Evolutionary conservation across 176 grass and related monocot species (phyloP), one percentile per base, ranked within the genome.

Genomic region (Elaeis guineensis): DNA sequence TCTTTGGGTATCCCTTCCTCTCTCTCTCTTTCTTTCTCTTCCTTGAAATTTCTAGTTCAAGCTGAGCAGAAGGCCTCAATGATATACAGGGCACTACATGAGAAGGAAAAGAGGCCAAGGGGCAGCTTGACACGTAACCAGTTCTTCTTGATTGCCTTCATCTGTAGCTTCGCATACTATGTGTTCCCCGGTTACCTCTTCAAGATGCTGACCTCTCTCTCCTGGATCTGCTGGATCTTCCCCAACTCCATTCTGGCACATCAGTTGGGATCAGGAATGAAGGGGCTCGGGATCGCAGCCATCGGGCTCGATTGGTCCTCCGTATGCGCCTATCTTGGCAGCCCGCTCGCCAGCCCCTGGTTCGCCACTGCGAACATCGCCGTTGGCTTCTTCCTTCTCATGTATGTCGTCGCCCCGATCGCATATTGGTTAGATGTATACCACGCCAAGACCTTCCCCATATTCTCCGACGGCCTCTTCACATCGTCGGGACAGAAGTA

Each of bases 381-480:
- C 7, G 22, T 21, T 19, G 70, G 70, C 24, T 73, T 73, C 19
- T 16, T 63, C 48, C 18, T 73, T 1, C 5, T 63, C 16, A 21
- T 50, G 17, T 73, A 72, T 17, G 7, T 72, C 52, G 48, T 59
- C 35, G 39, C 54, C 7, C 77, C 77, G 6, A 21, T 83, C 2
- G 56, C 30, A 15, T 83, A 83, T 19, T 77, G 80, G 74, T 49
- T 26, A 0, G 57, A 83, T 17, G 18, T 19, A 32, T 83, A 62
- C 25, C 28, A 69, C 16, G 68, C 74, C 11, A 83, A 64, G 50
- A 55, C 54, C 5, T 77, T 62, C 52, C 74, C 80, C 2, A 55
- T 83, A 5, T 66, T 77, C 21, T 57, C 60, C 0, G 23, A 54
- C 2, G 48, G 29, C 20, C 25, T 73, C n/a, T 73, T 72, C 39